These are phyloP conservation scores for Fusarium falciforme DNA, from an alignment of 2,329 filamentous ascomycete species.

Conservation along the genomic window DNA sequence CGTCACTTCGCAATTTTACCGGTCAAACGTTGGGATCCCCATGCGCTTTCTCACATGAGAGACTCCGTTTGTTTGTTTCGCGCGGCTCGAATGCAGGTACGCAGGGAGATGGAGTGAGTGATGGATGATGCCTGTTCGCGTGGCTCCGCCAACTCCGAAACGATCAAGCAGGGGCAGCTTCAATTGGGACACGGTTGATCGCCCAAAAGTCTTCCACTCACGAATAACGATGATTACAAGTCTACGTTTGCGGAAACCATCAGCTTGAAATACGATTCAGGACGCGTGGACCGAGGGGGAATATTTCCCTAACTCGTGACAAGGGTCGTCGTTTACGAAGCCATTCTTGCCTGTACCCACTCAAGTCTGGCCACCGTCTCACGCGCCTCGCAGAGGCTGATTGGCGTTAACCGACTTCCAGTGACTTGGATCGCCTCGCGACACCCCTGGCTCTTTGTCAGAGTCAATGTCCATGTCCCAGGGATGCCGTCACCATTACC, in stretches of 20 bases:
- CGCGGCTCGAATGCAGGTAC: not conserved
- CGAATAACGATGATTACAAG: constrained; percentile 6
- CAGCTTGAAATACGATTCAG: constrained; percentile 31
- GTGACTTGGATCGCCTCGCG: constrained; percentile 32
- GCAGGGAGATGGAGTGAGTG: not conserved
- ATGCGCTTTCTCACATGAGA: not conserved
- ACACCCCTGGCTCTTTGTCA: constrained; percentile 24
- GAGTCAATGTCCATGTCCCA: constrained; percentile 10
- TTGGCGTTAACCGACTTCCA: constrained; percentile 35
- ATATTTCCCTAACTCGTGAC: constrained; percentile 36
- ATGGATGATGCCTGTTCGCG: constrained; percentile 18
- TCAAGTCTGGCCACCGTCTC: constrained; percentile 33
- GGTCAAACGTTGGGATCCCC: not conserved
- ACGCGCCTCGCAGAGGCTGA: constrained; percentile 32
- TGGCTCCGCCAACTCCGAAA: constrained; percentile 2
- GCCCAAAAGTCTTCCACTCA: not conserved
- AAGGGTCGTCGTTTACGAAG: constrained; percentile 38
- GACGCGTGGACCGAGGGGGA: constrained; percentile 21
- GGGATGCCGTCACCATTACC: constrained; percentile 23
- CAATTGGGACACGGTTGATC: not conserved
- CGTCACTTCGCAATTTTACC: not conserved
- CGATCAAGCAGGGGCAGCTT: constrained; percentile 5
- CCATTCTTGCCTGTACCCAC: constrained; percentile 32
- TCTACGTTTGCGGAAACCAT: constrained; percentile 6
- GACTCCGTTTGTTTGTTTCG: not conserved